Percentiles rank a stretch among this genome's conserved stretches.
Conservation (phyloP, 140 eudicot genomes). For the Senecio squalidus region DNA sequence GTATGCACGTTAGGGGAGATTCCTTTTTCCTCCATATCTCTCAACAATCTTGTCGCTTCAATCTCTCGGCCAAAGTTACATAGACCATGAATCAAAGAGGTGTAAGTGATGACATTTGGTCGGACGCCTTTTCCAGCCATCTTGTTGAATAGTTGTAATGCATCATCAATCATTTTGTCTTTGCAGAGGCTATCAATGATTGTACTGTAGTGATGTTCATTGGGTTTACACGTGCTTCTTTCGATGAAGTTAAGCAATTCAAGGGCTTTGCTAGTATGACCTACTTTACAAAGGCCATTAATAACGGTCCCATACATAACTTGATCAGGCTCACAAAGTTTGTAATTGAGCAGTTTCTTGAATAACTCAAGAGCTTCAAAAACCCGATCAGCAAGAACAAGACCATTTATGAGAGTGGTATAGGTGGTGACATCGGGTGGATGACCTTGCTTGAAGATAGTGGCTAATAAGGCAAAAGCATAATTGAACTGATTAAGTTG, state of each 20-base stretch:
- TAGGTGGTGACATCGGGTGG: conserved; percentile 17
- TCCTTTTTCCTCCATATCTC: conserved; percentile 19
- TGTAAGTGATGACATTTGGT: conserved; percentile 23
- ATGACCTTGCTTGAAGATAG: conserved; percentile 15
- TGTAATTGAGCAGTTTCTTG: conserved; percentile 3
- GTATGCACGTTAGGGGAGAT: conserved; percentile 23
- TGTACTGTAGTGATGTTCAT: conserved; percentile 7
- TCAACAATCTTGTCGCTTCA: conserved; percentile 23
- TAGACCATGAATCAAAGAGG: conserved; percentile 24
- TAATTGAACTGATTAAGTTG: not conserved
- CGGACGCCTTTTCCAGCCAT: conserved; percentile 18
- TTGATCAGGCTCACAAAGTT: conserved; percentile 3
- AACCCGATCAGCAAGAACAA: conserved; percentile 3
- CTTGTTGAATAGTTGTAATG: conserved; percentile 17
- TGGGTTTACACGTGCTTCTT: conserved; percentile 25
- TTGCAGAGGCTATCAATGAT: conserved; percentile 20
- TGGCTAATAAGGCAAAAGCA: conserved; percentile 4
- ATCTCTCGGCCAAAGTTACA: conserved; percentile 17
- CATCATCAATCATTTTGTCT: conserved; percentile 23
- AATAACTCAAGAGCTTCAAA: conserved; percentile 18
- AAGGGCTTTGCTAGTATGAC: conserved; percentile 17
- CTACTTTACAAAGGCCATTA: conserved; percentile 26
- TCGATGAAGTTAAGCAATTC: conserved; percentile 24
- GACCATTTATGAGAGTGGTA: conserved; percentile 24
- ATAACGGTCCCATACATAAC: conserved; percentile 32